phyloP scores from a whole-genome alignment of 345 rosid species.

The Brassica nigra region DNA sequence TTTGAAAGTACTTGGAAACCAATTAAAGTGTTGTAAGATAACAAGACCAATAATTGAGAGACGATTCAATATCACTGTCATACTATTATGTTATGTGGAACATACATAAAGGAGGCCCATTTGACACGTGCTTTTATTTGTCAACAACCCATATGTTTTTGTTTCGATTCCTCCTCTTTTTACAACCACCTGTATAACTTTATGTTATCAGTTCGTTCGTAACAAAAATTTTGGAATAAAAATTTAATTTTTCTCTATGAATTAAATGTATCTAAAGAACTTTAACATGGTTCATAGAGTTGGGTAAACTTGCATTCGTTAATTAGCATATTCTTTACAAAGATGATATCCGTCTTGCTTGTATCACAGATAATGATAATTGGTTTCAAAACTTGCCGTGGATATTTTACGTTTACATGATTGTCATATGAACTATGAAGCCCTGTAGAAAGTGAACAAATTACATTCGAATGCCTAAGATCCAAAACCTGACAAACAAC shows the following conservation, averaged over 20 bases:
- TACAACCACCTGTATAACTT: not conserved
- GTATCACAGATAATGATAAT: not conserved
- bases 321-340: not conserved
- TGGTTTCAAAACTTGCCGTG: not conserved
- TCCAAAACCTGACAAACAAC: not conserved
- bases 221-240: not conserved
- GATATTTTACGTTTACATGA: not conserved
- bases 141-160: constrained; percentile 26
- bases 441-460: not conserved
- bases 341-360: not conserved
- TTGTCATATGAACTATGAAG: not conserved
- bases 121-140: constrained; percentile 17
- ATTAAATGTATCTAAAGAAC: not conserved
- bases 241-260: not conserved
- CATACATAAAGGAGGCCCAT: constrained; percentile 28
- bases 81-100: constrained; percentile 25
- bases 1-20: constrained; percentile 32
- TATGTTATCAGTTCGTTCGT: not conserved
- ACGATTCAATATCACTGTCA: not conserved
- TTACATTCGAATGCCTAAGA: not conserved
- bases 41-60: constrained; percentile 41
- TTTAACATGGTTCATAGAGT: not conserved
- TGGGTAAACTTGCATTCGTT: not conserved
- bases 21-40: constrained; percentile 35
- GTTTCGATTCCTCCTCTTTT: not conserved